Evolutionary conservation across 83 land plant species (phyloP).

Genomic region (Thuja plicata): DNA sequence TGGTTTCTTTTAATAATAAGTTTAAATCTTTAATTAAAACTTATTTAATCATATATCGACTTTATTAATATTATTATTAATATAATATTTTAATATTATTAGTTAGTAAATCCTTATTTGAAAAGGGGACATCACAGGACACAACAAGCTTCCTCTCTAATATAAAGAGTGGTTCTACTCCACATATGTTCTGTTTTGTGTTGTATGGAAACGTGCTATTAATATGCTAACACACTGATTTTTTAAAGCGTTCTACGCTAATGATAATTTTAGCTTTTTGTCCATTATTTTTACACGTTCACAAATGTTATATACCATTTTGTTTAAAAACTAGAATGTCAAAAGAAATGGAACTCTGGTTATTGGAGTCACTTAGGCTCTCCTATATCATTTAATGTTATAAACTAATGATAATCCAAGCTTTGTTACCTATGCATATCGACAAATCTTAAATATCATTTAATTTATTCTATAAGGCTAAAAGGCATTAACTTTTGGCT

Average conservation of each 20-base stretch:
- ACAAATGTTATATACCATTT: not conserved
- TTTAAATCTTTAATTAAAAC: no score
- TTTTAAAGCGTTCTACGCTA: not conserved
- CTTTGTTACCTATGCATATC: not conserved
- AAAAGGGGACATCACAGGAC: no score
- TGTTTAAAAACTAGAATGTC: not conserved
- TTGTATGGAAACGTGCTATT: no score
- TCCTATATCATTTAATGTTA: not conserved
- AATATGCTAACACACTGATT: not conserved
- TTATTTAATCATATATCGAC: no score
- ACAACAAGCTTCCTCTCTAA: no score
- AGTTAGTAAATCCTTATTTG: no score
- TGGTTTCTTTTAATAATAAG: no score
- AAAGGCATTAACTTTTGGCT: not conserved
- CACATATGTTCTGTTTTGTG: no score
- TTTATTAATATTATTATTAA: no score
- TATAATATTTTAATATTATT: no score
- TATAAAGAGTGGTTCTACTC: no score
- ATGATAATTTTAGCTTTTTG: not conserved
- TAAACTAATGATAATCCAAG: not conserved
- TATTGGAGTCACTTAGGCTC: not conserved
- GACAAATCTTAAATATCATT: not conserved
- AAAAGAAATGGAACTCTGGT: not conserved
- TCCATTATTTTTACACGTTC: not conserved
- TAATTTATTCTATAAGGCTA: not conserved